A percentile compares a stretch with the other conserved stretches of the same genome.
These are phyloP conservation scores for Suillus weaverae DNA, from an alignment of 768 basidiomycete genomes.

Conservation along the genomic window DNA sequence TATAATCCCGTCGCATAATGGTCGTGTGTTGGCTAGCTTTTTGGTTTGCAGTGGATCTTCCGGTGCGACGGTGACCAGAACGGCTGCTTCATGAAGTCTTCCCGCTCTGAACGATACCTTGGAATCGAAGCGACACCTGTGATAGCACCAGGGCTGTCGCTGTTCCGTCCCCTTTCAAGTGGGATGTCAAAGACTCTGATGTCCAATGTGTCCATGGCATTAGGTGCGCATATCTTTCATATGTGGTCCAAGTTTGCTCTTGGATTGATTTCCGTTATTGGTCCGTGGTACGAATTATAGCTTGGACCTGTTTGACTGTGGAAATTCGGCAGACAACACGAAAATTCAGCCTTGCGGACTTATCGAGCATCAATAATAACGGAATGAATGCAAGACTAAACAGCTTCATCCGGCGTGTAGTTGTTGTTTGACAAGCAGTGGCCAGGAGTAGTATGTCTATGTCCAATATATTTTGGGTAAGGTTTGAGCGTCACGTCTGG, in stretches of 20 bases:
- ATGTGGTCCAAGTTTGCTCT: not conserved
- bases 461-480: too few relatives aligned
- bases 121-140: constrained; percentile 24
- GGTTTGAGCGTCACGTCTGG: too few relatives aligned
- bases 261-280: constrained; percentile 28
- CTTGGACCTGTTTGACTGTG: constrained; percentile 48
- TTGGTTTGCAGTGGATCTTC: constrained; percentile 45
- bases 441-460: too few relatives aligned
- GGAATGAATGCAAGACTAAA: too few relatives aligned
- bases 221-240: constrained; percentile 37
- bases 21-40: not conserved
- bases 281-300: constrained; percentile 43
- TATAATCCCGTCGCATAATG: not conserved
- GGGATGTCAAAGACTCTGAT: constrained; percentile 51
- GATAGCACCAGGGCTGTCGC: constrained; percentile 46
- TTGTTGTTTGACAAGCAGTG: too few relatives aligned
- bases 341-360: constrained; percentile 42
- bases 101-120: constrained; percentile 42
- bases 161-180: constrained; percentile 36
- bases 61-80: constrained; percentile 29
- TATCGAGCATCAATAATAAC: too few relatives aligned
- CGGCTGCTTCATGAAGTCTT: constrained; percentile 45
- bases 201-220: constrained; percentile 36
- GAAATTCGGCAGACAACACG: constrained; percentile 43
- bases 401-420: too few relatives aligned